A percentile compares a stretch with the other conserved stretches of the same genome.
These are phyloP conservation scores for Rubia tinctorum DNA, from an alignment of 305 asterid genomes.

Conservation along the genomic window DNA sequence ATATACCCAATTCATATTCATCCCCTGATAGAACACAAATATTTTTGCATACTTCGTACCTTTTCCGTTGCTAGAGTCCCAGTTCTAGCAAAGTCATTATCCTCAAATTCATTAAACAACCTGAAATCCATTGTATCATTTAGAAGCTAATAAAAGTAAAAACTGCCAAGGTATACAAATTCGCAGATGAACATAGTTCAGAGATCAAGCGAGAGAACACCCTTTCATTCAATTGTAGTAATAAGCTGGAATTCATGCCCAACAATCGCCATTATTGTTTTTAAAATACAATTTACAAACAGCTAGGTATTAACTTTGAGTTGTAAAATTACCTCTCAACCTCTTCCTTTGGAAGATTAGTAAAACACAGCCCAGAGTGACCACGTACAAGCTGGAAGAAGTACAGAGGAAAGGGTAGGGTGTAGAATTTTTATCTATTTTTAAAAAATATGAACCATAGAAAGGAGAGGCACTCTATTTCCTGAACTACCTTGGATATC, in stretches of 20 bases:
- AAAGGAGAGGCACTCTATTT: too few species aligned
- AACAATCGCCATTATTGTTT: not conserved
- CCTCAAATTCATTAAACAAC: too few species aligned
- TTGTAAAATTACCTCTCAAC: constrained; percentile 16
- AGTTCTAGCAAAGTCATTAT: too few species aligned
- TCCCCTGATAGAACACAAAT: not conserved
- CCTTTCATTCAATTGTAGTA: not conserved
- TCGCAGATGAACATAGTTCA: not conserved
- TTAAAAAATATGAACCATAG: too few species aligned
- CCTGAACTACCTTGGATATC: too few species aligned
- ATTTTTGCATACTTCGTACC: constrained; percentile 31
- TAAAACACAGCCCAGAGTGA: too few species aligned
- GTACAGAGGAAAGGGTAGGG: too few species aligned
- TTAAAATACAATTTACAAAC: not conserved
- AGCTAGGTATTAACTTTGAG: not conserved
- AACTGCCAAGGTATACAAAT: not conserved
- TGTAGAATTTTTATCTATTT: too few species aligned
- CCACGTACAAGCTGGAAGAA: too few species aligned
- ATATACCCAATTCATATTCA: not conserved
- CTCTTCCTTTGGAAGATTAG: too few species aligned
- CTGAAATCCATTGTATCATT: constrained; percentile 1
- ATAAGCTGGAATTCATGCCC: not conserved
- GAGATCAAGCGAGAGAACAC: not conserved
- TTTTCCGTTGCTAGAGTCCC: constrained; percentile 49
- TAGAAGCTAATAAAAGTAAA: constrained; percentile 6